Percentiles rank a stretch among this genome's conserved stretches.
Conservation (phyloP, 2,329 filamentous ascomycete genomes). For the Dissoconium aciculare region DNA sequence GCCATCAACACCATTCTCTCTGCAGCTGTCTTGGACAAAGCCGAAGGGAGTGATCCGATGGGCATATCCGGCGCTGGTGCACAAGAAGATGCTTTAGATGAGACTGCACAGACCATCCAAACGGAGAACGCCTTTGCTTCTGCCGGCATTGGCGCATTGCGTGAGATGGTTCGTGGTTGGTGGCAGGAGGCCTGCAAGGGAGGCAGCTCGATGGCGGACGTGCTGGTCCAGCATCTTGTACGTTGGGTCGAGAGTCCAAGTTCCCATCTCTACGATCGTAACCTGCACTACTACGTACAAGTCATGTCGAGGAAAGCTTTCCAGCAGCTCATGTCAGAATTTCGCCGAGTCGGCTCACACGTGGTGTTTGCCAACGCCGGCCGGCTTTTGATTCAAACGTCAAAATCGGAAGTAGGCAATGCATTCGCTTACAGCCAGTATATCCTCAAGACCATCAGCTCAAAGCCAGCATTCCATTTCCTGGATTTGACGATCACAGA, state of each 20-base stretch:
- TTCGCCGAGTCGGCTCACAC: slow-evolving; percentile 84
- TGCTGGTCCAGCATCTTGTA: slow-evolving; percentile 93
- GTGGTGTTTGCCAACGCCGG: slow-evolving; percentile 91
- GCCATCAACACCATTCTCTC: slow-evolving; percentile 97
- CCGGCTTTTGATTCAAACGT: slow-evolving; percentile 81
- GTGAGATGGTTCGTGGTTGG: slow-evolving; percentile 98
- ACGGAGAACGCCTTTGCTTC: slow-evolving; percentile 88
- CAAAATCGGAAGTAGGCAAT: slow-evolving; percentile 90
- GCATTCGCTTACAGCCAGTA: slow-evolving; percentile 96
- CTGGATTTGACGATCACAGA: slow-evolving; percentile 94
- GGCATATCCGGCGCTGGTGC: slow-evolving; percentile 65
- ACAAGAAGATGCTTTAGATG: slow-evolving; percentile 42
- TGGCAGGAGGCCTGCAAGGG: slow-evolving; percentile 72
- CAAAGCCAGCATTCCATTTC: slow-evolving; percentile 90
- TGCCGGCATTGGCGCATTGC: slow-evolving; percentile 73
- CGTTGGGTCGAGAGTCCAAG: slow-evolving; percentile 92
- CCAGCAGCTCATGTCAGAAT: slow-evolving; percentile 92
- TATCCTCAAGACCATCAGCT: slow-evolving; percentile 92
- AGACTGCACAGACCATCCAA: slow-evolving; percentile 55
- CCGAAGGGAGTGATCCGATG: slow-evolving; percentile 76
- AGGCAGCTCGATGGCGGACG: slow-evolving; percentile 85
- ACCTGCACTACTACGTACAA: slow-evolving; percentile 91
- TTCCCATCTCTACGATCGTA: slow-evolving; percentile 88
- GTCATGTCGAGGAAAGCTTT: slow-evolving; percentile 98
- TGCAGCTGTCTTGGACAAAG: slow-evolving; percentile 88